Conservation (phyloP, 140 eudicot species). For the Oenanthe javanica region DNA sequence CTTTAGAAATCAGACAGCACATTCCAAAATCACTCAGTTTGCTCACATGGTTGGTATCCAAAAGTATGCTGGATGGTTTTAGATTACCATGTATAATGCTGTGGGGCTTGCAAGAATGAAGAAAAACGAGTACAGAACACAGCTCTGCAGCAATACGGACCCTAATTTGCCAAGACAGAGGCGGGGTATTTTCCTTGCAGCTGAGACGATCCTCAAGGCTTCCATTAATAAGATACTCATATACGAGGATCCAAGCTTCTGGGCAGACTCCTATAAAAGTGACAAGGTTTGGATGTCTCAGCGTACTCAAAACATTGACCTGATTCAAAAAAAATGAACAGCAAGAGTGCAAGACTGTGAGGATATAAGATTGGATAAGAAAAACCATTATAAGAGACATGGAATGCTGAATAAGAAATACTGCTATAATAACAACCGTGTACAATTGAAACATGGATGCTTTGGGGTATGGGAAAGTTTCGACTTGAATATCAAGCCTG, state of each 20-base stretch:
- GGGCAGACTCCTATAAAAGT: constrained; percentile 86
- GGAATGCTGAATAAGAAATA: not conserved
- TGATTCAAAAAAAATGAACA: constrained; percentile 12
- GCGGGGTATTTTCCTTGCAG: constrained; percentile 77
- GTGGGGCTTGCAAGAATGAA: constrained; percentile 51
- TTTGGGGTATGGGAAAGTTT: constrained; percentile 1
- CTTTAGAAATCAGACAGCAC: constrained; percentile 41
- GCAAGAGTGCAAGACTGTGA: too few relatives aligned
- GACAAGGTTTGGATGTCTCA: constrained; percentile 85
- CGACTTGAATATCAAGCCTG: not conserved
- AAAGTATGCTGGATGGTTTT: constrained; percentile 69
- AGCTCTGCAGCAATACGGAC: constrained; percentile 78
- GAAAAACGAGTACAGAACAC: constrained; percentile 77
- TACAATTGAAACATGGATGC: not conserved
- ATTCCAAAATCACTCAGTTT: constrained; percentile 84
- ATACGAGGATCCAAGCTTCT: constrained; percentile 57
- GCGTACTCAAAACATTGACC: constrained; percentile 80
- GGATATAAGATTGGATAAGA: not conserved
- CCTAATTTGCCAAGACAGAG: constrained; percentile 84
- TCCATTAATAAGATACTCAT: constrained; percentile 79
- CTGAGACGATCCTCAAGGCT: constrained; percentile 88
- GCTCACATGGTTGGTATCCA: constrained; percentile 53
- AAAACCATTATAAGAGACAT: not conserved
- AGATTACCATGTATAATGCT: constrained; percentile 71
- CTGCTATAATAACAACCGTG: not conserved